A percentile compares a stretch with the other conserved stretches of the same genome.
These are phyloP conservation scores for Prototheca cutis DNA, from an alignment of 163 green algal genomes.

Conservation along the genomic window DNA sequence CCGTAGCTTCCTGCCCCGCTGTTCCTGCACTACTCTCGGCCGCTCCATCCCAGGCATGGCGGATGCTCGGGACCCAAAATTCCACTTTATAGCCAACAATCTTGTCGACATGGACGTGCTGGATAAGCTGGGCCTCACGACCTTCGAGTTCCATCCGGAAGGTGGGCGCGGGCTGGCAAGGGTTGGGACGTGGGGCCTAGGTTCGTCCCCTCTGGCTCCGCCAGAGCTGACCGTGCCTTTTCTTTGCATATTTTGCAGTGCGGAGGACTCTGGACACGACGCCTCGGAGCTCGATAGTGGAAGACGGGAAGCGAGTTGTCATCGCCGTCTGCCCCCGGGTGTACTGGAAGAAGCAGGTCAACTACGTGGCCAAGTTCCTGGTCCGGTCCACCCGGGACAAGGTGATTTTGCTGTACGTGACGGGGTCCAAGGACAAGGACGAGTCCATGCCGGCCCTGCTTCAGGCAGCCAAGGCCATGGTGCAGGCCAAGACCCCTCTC, in stretches of 20 bases:
- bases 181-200: no score
- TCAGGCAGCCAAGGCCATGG: neutral
- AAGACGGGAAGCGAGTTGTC: neutral
- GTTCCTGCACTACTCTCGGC: no score
- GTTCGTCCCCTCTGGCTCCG: no score
- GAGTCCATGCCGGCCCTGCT: neutral
- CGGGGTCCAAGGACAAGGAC: neutral
- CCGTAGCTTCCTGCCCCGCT: no score
- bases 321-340: neutral
- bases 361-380: conserved; percentile 2
- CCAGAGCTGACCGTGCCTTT: no score
- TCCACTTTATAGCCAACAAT: no score
- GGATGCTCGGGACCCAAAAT: no score
- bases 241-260: neutral
- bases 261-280: neutral
- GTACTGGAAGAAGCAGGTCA: conserved; percentile 3
- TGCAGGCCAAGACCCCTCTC: neutral
- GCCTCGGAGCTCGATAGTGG: neutral
- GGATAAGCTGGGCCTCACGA: neutral
- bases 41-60: no score
- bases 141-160: neutral
- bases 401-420: neutral
- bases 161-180: neutral
- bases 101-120: no score
- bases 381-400: neutral